These are phyloP conservation scores for Ambrosiella beaveri DNA, from an alignment of 2,329 filamentous ascomycete species.

Conservation along the genomic window DNA sequence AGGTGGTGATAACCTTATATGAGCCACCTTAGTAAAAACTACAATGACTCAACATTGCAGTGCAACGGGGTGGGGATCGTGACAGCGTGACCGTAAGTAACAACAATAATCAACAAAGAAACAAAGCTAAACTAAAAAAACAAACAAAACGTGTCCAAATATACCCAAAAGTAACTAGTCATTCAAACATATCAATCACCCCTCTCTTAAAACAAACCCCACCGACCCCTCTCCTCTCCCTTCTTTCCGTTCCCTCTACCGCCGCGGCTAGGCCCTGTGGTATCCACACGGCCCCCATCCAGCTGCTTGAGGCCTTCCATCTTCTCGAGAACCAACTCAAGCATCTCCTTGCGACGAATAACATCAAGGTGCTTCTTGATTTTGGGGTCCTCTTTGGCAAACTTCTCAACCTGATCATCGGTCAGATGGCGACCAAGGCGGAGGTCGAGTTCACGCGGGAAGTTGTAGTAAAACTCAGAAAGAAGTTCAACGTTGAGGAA, in stretches of 20 bases:
- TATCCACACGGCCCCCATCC: slow-evolving; percentile 36
- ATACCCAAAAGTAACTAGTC: background rate
- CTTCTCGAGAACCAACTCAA: slow-evolving; percentile 86
- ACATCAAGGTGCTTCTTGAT: slow-evolving; percentile 80
- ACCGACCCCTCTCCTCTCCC: slow-evolving; percentile 28
- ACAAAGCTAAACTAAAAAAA: background rate
- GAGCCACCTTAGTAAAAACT: too few relatives aligned
- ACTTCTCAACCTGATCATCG: slow-evolving; percentile 67
- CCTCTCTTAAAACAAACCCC: slow-evolving; percentile 29
- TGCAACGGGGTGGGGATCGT: background rate
- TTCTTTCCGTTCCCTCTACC: slow-evolving; percentile 11
- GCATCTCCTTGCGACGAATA: slow-evolving; percentile 75
- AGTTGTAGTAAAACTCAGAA: slow-evolving; percentile 95
- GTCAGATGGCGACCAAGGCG: slow-evolving; percentile 67
- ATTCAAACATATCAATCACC: slow-evolving; percentile 1
- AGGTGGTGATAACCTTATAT: too few relatives aligned
- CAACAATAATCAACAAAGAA: background rate
- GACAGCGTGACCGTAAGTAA: background rate
- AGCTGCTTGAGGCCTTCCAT: slow-evolving; percentile 81
- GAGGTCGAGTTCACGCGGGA: slow-evolving; percentile 78
- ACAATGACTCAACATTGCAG: too few relatives aligned
- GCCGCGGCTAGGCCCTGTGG: background rate
- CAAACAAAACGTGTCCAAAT: background rate
- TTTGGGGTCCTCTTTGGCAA: slow-evolving; percentile 85
- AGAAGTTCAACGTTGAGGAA: slow-evolving; percentile 96